Evolutionary conservation across 2,329 filamentous ascomycete species (phyloP), one percentile per base, ranked within the genome.

Genomic region (Ilyonectria sp.): DNA sequence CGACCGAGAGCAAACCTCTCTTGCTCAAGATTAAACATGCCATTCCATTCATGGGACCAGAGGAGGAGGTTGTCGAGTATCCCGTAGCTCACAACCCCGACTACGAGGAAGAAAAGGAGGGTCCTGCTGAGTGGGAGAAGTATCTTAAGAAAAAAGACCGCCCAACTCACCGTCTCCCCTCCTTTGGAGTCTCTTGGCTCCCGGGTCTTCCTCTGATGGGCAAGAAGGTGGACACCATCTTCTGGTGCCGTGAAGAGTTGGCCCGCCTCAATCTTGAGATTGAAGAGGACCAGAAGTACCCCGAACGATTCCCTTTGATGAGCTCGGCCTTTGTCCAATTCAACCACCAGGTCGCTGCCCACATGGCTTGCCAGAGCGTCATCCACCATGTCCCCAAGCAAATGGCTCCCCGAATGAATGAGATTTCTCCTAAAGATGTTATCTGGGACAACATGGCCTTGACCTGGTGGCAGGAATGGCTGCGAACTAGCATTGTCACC

Each of bases 281-380:
- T 60, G 95, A 98, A 74, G 85, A 92, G 50, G 96, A 98, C 72
- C 96, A 99, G 78, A 87, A 92, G 60, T 87, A 96, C 55, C 92
- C 93, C 0, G 95, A 98, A 72, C 90, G 92, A 5, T 98, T 94
- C 69, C 95, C 95, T 0, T 83, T 95, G 53, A 97, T 98, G 94
- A 97, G 93, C 76, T 97, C 95, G 1, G 96, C 96, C 0, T 99
- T 99, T 74, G 94, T 99, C 68, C 96, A 99, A 78, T 99, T 99
- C 86, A 97, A 99, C 77, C 93, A 98, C 77, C 96, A 99, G 79
- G 93, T 98, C 2, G 95, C 95, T 6, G 96, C 96, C 0, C 96
- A 99, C 76, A 98, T 99, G 96, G 96, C 95, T 65, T 98, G 94
- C 78, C 96, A 99, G 79, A 91, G 94, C 54, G 87, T 97, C 52